Base-by-base conservation (phyloP, 2,329 filamentous ascomycete species). In the Aspergillus sp. region DNA sequence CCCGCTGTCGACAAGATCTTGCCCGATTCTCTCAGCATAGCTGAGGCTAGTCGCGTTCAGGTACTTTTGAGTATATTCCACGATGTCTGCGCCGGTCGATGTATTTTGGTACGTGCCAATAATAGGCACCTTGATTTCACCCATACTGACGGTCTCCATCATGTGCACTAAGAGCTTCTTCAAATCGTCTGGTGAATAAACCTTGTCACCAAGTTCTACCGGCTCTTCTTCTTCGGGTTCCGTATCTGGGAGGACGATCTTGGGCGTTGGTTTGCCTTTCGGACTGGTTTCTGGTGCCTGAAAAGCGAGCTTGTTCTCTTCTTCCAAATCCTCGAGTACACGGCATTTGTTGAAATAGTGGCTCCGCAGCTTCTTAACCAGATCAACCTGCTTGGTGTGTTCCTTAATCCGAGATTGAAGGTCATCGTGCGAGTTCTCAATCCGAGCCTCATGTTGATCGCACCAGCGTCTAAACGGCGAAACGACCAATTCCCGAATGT, bases 281-380 rank as follows among this genome's bases (percentile, higher is more conserved):
- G 90, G 88, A 73, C 89, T 92, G 35, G 82, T 81, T 60, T 84
- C 81, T 5, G 92, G 91, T 64, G 93, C 91, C 74, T 96, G 92
- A 77, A 99, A 99, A 40, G 93, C 95, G 55, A 99, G 84, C 77
- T 99, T 98, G 75, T 97, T 96, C 80, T 99, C 96, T 77, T 99
- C 95, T 74, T 99, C 95, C 60, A 98, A 79, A 72, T 99, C 95
- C 73, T 99, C 96, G 6, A 98, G 89, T 61, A 97, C 81, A 50
- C 96, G 89, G 74, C 95, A 99, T 78, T 98, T 99, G 82, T 98
- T 99, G 84, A 98, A 98, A 78, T 99, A 99, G 67, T 91, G 90
- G 75, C 90, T 96, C 63, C 95, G 87, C 67, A 97, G 85, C 78
- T 98, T 98, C 82, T 92, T 91, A 61, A 96, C 91, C 19, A 84